Conservation (phyloP, 2,329 filamentous ascomycete species). For the Graphiopsis chlorocephala region DNA sequence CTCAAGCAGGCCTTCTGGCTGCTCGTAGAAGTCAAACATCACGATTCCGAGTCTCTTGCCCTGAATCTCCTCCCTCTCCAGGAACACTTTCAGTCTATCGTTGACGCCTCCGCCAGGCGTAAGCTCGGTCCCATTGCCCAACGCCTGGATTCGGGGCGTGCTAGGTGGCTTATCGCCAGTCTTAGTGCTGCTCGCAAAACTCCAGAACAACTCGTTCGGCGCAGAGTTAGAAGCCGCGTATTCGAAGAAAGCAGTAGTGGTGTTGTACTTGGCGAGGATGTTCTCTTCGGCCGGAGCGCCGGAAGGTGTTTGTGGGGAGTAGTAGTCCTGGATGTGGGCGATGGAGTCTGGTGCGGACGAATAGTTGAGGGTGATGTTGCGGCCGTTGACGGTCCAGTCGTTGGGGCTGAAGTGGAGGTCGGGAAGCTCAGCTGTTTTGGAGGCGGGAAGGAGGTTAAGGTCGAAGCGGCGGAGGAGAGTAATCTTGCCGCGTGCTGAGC, state of each 20-base stretch:
- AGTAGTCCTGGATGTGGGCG: slow-evolving; percentile 53
- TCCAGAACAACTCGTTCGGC: slow-evolving; percentile 47
- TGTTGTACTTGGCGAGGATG: slow-evolving; percentile 47
- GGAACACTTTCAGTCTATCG: slow-evolving; percentile 38
- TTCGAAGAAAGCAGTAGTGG: slow-evolving; percentile 40
- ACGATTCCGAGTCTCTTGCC: slow-evolving; percentile 51
- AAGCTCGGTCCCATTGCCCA: slow-evolving; percentile 38
- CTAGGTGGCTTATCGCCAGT: slow-evolving; percentile 39
- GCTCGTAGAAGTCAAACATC: slow-evolving; percentile 53
- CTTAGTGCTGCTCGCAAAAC: slow-evolving; percentile 47
- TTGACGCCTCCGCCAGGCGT: slow-evolving; percentile 48
- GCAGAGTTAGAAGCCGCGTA: slow-evolving; percentile 36
- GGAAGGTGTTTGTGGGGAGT: slow-evolving; percentile 37
- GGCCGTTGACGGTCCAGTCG: slow-evolving; percentile 45
- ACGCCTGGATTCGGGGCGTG: slow-evolving; percentile 47
- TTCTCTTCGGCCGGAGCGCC: slow-evolving; percentile 37
- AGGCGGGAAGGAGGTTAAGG: slow-evolving; percentile 37
- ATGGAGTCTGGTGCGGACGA: slow-evolving; percentile 32
- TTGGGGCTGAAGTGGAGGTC: slow-evolving; percentile 48
- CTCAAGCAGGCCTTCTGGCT: slow-evolving; percentile 42
- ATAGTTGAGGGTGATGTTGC: slow-evolving; percentile 43
- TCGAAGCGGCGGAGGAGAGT: slow-evolving; percentile 48
- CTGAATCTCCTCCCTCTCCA: slow-evolving; percentile 33
- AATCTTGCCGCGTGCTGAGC: slow-evolving; percentile 39
- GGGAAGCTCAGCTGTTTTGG: slow-evolving; percentile 40